Base-by-base conservation (phyloP, 1,284 basidiomycete species). In the Phlebopus sp. region DNA sequence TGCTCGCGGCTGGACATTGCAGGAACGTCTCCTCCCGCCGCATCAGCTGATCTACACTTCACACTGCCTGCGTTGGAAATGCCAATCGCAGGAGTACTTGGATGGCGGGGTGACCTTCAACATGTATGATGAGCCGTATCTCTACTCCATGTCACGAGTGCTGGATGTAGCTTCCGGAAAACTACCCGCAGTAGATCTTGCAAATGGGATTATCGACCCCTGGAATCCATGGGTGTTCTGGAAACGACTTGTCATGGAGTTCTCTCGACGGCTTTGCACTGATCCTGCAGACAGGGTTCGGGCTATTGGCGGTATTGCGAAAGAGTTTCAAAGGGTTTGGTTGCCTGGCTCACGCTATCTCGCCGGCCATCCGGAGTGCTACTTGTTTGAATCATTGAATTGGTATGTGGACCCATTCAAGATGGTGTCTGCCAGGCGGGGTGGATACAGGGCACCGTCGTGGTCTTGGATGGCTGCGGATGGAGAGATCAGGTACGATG, bases 221-320 rank as follows among this genome's bases (percentile, higher is more conserved):
- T 37, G 37, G 37, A 37, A 37, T 21, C 37, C 37, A 2, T 37
- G 37, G 37, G 9, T 4, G 17, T 37, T 37, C 37, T 37, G 37
- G 37, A 37, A 37, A 37, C 37, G 17, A 8, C n/a, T 45, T n/a
- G 9, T 45, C 18, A 30, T 29, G 23, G 36, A 37, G 23, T 45
- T 37, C 36, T 37, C 35, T n/a, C 35, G 34, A 14, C 44, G 44
- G 23, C 21, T 19, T 18, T 25, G 35, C 25, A 37, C 44, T 17
- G 44, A 37, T 29, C 44, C 44, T 38, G 21, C 44, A 3, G 44
- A 45, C 15, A 17, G 36, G 5, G 23, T 45, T 13, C 21, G 21
- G 18, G 44, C 44, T n/a, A 25, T 45, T 15, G 44, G 32, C 13
- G 44, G 44, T 45, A 36, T 45, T 32, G 44, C 44, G 21, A 27